Evolutionary conservation across 2,329 filamentous ascomycete species (phyloP).

Genomic region (Aureobasidium melanogenum): DNA sequence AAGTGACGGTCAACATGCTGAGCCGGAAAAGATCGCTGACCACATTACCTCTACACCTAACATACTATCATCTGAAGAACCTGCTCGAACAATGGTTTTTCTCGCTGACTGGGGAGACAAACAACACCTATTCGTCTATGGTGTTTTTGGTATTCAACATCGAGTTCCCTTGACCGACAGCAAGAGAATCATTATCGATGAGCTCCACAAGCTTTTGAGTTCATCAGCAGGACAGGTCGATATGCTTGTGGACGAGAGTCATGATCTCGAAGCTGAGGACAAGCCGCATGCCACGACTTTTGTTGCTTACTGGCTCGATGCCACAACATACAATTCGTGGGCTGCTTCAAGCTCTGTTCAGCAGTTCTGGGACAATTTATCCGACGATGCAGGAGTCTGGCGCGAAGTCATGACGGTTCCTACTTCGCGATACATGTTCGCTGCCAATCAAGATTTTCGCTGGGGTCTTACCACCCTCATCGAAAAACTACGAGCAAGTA

Average conservation of each 20-base stretch:
- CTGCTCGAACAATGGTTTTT: not conserved
- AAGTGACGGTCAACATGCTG: too few relatives aligned
- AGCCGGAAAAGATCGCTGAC: too few relatives aligned
- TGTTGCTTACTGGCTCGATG: not conserved
- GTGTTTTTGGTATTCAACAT: not conserved
- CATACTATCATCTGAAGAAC: too few relatives aligned
- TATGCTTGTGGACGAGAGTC: not conserved
- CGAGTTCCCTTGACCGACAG: not conserved
- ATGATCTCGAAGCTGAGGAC: not conserved
- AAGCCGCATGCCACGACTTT: not conserved
- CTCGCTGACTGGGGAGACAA: not conserved
- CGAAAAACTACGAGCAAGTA: not conserved
- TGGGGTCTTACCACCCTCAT: not conserved
- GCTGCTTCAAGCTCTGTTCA: not conserved
- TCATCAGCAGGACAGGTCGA: not conserved
- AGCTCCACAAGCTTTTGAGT: not conserved
- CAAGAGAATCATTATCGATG: not conserved
- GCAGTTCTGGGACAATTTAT: not conserved
- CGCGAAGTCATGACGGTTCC: not conserved
- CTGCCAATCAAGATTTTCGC: not conserved
- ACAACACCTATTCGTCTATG: not conserved
- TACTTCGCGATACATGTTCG: not conserved
- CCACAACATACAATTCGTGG: not conserved
- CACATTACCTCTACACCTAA: too few relatives aligned
- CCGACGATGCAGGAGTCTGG: not conserved